Evolutionary conservation across 2,329 filamentous ascomycete genomes (phyloP), one percentile per base, ranked within the genome.

Genomic region (Colletotrichum aenigma): DNA sequence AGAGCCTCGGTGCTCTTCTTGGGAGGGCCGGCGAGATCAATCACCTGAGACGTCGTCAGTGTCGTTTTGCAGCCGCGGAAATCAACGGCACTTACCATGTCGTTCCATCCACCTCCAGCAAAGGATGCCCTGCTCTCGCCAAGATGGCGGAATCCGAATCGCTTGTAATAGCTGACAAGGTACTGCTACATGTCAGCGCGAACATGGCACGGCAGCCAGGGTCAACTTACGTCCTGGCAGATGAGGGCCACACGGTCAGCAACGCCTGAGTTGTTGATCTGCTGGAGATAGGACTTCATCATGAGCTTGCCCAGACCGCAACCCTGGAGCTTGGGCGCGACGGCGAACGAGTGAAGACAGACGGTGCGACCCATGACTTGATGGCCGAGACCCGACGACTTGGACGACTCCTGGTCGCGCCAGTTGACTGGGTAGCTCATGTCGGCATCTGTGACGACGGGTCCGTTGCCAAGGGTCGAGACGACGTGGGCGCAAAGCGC

Each of bases 331-430:
- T 93, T 91, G 1, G 95, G 95, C 70, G 94, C 88, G 7, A 98
- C 93, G 21, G 94, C 95, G 7, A 98, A 88, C 1, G 94, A 96
- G 84, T 98, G 96, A 66, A 98, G 86, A 71, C 92, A 95, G 71
- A 98, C 89, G 0, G 95, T 97, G 58, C 92, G 86, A 52, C 95
- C 95, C 18, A 88, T 86, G 74, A 95, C 91, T 79, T 94, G 91
- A 83, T 98, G 95, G 36, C 95, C 95, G 12, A 92, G 81, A 84
- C 68, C 82, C 18, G 77, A 69, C 28, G 62, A 64, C 60, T 76
- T 77, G 64, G 74, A 79, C 26, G 78, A 82, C 71, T 85, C 85
- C 65, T 86, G 85, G 65, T 88, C 87, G 76, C 88, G 87, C 93
- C 94, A 96, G 81, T 94, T 89, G 52, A 87, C 83, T 1, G 95